Conservation (phyloP, 305 asterid species). For the Fraxinus ornus region DNA sequence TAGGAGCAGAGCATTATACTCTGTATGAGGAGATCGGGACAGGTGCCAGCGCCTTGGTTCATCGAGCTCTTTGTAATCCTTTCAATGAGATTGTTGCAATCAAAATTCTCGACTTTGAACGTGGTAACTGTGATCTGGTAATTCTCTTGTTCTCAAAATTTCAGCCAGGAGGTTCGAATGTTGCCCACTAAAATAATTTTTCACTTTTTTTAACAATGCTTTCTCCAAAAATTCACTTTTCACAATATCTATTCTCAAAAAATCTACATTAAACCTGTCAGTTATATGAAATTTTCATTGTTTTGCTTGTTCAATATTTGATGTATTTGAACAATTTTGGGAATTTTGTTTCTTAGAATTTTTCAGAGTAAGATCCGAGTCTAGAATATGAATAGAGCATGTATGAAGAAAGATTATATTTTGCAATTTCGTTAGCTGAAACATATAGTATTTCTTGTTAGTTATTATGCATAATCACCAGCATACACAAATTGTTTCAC, state of each 20-base stretch:
- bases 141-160: slow-evolving; percentile 12
- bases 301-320: neutral
- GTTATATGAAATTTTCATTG: neutral
- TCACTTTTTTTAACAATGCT: neutral
- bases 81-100: slow-evolving; percentile 75
- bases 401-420: neutral
- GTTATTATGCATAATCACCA: neutral
- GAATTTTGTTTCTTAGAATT: neutral
- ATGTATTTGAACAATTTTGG: neutral
- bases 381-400: neutral
- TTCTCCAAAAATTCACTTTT: neutral
- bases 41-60: slow-evolving; percentile 89
- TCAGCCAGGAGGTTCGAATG: neutral
- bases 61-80: slow-evolving; percentile 71
- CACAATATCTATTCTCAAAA: neutral
- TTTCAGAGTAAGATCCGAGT: neutral
- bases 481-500: neutral
- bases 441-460: neutral
- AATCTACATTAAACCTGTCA: neutral
- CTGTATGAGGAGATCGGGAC: slow-evolving; percentile 86
- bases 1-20: slow-evolving; percentile 79
- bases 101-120: slow-evolving; percentile 92
- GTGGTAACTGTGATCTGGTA: slow-evolving; percentile 92
- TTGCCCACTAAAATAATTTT: neutral
- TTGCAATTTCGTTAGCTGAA: neutral